Percentiles rank a stretch among this genome's conserved stretches.
These are phyloP conservation scores for Bipolaris gigantea DNA, from an alignment of 2,329 filamentous ascomycete species.

Conservation along the genomic window DNA sequence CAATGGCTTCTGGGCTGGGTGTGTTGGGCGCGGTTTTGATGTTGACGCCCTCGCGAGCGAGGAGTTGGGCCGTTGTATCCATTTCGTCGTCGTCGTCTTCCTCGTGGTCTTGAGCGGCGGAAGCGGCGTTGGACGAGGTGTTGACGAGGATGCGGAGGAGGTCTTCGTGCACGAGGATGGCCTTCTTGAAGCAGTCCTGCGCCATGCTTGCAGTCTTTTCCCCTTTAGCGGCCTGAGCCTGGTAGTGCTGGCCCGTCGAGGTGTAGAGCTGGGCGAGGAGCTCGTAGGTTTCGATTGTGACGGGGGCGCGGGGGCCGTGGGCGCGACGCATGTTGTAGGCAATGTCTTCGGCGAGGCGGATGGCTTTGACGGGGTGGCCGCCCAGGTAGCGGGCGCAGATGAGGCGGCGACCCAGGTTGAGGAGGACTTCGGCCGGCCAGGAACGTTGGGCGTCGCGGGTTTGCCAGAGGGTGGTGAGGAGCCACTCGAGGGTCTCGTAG, in stretches of 20 bases:
- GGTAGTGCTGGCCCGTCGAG: constrained; percentile 43
- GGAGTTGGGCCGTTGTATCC: constrained; percentile 42
- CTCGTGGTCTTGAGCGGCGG: constrained; percentile 32
- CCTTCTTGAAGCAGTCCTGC: constrained; percentile 46
- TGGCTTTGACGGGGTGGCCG: constrained; percentile 47
- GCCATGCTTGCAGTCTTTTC: constrained; percentile 43
- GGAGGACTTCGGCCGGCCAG: constrained; percentile 47
- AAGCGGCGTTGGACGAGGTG: constrained; percentile 10
- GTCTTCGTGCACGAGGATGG: constrained; percentile 36
- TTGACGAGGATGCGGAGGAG: constrained; percentile 38
- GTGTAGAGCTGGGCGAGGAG: constrained; percentile 56
- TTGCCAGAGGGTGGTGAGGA: constrained; percentile 44
- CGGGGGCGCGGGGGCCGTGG: constrained; percentile 52
- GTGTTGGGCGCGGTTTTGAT: constrained; percentile 21
- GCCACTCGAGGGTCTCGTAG: constrained; percentile 48
- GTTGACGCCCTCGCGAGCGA: constrained; percentile 41
- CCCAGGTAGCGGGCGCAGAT: constrained; percentile 57
- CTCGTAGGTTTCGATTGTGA: constrained; percentile 55
- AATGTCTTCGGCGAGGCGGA: constrained; percentile 55
- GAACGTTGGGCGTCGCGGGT: constrained; percentile 39
- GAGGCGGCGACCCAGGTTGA: constrained; percentile 57
- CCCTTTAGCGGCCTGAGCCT: constrained; percentile 39
- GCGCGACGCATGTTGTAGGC: constrained; percentile 59
- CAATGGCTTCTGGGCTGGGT: not conserved
- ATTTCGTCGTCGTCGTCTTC: constrained; percentile 40